Conservation (phyloP, 129 eudicot species). For the Erigeron canadensis region DNA sequence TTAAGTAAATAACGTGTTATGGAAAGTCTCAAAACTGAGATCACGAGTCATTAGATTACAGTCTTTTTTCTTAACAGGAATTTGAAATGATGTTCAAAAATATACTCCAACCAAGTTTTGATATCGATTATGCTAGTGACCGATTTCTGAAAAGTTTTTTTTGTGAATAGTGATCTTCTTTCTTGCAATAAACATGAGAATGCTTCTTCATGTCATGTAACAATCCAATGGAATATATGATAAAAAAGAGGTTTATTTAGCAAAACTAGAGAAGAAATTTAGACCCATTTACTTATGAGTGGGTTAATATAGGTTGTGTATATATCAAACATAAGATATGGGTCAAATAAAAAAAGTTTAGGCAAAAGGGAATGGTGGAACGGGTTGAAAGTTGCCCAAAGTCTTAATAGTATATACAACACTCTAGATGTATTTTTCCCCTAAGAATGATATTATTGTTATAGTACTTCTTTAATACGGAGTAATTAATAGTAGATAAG, state of each 20-base stretch:
- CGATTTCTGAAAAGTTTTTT: no score
- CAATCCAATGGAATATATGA: conserved; percentile 23
- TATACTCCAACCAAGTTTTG: no score
- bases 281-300: neutral
- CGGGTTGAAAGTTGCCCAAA: neutral
- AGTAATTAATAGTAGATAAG: no score
- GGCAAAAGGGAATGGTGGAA: no score
- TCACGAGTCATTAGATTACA: neutral
- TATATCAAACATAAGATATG: neutral
- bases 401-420: neutral
- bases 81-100: no score
- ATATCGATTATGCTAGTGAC: no score
- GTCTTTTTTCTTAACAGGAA: no score
- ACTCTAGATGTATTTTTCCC: neutral
- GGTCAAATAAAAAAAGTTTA: no score
- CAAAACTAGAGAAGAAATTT: neutral
- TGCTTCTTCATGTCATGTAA: no score
- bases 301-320: neutral
- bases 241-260: conserved; percentile 36
- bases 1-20: neutral
- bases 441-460: neutral
- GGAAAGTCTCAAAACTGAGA: neutral
- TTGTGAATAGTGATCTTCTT: no score
- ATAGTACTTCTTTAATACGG: no score
- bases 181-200: no score